Evolutionary conservation across 164 flowering plant species (phyloP).

Genomic region (Sedum album): DNA sequence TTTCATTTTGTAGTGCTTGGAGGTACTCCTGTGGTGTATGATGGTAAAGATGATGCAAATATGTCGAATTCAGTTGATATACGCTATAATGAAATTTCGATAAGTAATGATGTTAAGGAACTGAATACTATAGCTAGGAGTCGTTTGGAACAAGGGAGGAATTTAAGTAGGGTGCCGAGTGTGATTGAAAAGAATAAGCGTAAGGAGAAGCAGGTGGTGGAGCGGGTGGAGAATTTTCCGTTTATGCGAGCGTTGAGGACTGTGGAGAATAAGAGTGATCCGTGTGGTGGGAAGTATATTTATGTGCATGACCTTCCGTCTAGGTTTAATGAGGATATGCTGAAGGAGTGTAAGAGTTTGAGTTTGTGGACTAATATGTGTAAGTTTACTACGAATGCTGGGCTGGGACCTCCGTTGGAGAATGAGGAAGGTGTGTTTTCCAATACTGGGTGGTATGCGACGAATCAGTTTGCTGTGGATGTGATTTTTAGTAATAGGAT

Average conservation of each 20-base stretch:
- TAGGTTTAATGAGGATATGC: slow-evolving; percentile 80
- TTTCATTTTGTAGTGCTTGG: slow-evolving; percentile 20
- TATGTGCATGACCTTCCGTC: slow-evolving; percentile 85
- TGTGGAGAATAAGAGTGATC: slow-evolving; percentile 72
- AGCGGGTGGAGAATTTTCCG: not conserved
- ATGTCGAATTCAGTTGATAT: slow-evolving; percentile 13
- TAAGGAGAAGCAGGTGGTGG: not conserved
- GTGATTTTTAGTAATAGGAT: slow-evolving; percentile 75
- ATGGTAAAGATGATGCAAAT: slow-evolving; percentile 20
- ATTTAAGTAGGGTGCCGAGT: not conserved
- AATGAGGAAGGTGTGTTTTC: slow-evolving; percentile 74
- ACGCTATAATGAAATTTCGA: not conserved
- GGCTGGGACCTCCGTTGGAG: slow-evolving; percentile 82
- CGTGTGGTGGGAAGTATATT: slow-evolving; percentile 88
- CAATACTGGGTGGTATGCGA: slow-evolving; percentile 72
- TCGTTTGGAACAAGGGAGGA: not conserved
- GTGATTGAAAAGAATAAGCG: not conserved
- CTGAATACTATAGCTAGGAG: not conserved
- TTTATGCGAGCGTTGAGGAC: slow-evolving; percentile 70
- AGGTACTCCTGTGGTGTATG: slow-evolving; percentile 21
- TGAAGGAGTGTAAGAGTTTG: slow-evolving; percentile 60
- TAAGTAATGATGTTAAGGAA: not conserved
- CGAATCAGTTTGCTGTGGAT: slow-evolving; percentile 88
- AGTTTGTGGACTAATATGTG: slow-evolving; percentile 92
- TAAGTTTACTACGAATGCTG: slow-evolving; percentile 62